Base-by-base conservation (phyloP, 225 moss, liverwort and hornwort genomes). In the Polytrichum formosum region DNA sequence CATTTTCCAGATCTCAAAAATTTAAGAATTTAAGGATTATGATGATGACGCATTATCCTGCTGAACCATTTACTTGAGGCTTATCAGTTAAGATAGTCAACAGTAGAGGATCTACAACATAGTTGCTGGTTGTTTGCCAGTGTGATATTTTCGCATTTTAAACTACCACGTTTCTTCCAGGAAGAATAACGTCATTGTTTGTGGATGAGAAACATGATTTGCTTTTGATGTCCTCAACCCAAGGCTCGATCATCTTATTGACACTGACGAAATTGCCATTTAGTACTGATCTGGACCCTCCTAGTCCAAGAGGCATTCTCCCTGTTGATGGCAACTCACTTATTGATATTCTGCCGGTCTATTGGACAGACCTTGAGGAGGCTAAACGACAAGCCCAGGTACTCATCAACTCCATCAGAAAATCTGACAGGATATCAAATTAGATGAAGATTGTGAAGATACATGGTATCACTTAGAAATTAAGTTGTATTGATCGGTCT, bases 151-250 rank as follows among this genome's bases (percentile, higher is more conserved):
- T 71, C 21, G 56, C 30, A 2, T 29, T 28, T 22, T n/a, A 66
- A 70, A 26, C 46, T 67, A 0, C 20, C 33, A 28, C 26, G 5
- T 37, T 21, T 63, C 18, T 71, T 37, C 72, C 69, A 80, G 77
- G 83, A 21, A 77, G 68, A 66, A 72, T 65, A 4, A 67, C 61
- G 27, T 70, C 69, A 53, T 69, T 80, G 77, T 69, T 55, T 37
- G 65, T 69, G 21, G 74, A 84, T 17, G 83, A 80, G 55, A 74
- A 80, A 64, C 74, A 76, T 28, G 74, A 77, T 23, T 69, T 80
- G 74, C 27, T 69, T 5, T 53, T 81, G 55, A 29, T 73, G 26
- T 68, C 56, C 54, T 74, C 81, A 61, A 35, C 73, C 21, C 63
- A 77, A 63, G 77, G 77, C 53, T 76, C 76, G 56, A 74, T 74